Evolutionary conservation across 331 rosid species (phyloP), one percentile per base, ranked within the genome.

Genomic region (Arachis monticola): DNA sequence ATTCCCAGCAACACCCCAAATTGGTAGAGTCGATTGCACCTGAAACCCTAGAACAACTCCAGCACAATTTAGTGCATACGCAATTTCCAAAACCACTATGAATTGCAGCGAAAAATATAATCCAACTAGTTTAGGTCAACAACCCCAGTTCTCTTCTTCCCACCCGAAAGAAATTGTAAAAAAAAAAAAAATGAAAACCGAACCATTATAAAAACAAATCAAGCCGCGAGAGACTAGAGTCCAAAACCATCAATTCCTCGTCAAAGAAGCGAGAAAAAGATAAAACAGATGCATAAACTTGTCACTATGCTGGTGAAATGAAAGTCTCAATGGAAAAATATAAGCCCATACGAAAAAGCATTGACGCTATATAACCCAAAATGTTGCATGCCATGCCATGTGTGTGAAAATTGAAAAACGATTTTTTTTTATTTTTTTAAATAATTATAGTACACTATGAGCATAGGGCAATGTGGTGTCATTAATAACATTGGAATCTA

Each of bases 91-190:
- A 77, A 69, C 64, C 45, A 55, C 40, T 60, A 76, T 42, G 61
- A 81, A 76, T 64, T 45, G 65, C 22, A 53, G 30, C 30, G 2
- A 4, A 11, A 13, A 51, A 22, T 17, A 17, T 17, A 17, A 17
- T 35, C 40, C 40, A 83, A 70, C 31, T 0, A 74, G 81, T 76
- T 86, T 87, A 89, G 91, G 93, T 84, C 86, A 93, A 88, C 96
- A 85, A 89, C 89, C 77, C 82, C 82, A 52, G 42, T 61, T 67
- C 62, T 14, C 55, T 11, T 51, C 57, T 51, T 51, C 77, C 77
- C 77, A 4, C 58, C 58, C 81, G 77, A 72, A 38, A 55, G 17
- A 79, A 86, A 74, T 35, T 35, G 40, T 35, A 35, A 75, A 22
- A 67, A 32, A 46, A 10, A 52, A 41, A 4, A 22, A 46, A 76